Base-by-base conservation (phyloP, 2,329 filamentous ascomycete genomes). In the Alternaria consortialis region DNA sequence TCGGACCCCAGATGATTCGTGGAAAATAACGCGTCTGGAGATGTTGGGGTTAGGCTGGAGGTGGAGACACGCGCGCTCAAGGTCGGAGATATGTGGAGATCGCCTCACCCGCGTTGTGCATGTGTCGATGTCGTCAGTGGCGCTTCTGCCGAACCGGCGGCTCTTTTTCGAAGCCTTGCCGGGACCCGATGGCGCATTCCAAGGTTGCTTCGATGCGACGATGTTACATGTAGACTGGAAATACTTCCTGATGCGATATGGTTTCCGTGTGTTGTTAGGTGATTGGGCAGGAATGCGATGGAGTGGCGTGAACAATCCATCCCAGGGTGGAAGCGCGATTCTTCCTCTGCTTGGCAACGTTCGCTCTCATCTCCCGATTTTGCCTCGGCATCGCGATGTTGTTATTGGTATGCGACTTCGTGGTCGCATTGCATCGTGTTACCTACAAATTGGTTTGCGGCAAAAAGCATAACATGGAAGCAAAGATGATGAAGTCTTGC, bases 121-220 rank as follows among this genome's bases (percentile, higher is more conserved):
- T 61, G 42, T 32, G 44, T 34, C 37, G 56, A 39, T 55, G 56
- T 40, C 46, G 55, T 60, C 34, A 47, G 58, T 64, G 62, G 62
- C 64, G 58, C 43, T 32, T 27, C 54, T 36, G 47, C 34, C 43
- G 51, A 42, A 43, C 36, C 34, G 20, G 53, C 58, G 47, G 58
- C 53, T 53, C 53, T 42, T 43, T 43, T 31, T 39, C 39, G 44
- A 31, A 40, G 9, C 25, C 25, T 39, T 15, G 27, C 17, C 40
- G 20, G 57, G 50, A 52, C 57, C 56, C 36, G 52, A 52, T 37
- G 53, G 63, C 86, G 83, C 23, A 9, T 43, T 34, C 27, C 43
- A 23, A n/a, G 43, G 17, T 36, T 40, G 23, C 57, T 23, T 44
- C 32, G 25, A 56, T 15, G 46, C 4, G 32, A 31, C 20, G 23